Evolutionary conservation across 441 rosid species (phyloP).

Genomic region (Bruguiera hainesii): DNA sequence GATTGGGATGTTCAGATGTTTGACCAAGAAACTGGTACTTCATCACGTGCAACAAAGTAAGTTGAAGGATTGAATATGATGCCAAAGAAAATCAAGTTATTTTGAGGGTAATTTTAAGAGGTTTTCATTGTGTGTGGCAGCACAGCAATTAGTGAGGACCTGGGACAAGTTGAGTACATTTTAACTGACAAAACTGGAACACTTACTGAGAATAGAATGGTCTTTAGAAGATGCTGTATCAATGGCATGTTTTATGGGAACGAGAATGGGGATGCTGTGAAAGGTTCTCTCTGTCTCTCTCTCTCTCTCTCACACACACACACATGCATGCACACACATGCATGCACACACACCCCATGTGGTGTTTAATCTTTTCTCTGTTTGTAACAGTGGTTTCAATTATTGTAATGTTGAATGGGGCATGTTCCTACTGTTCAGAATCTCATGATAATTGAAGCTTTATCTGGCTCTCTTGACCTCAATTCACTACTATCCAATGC

Average conservation of each 20-base stretch:
- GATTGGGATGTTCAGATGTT: conserved; percentile 98
- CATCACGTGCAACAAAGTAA: conserved; percentile 95
- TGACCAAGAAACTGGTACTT: conserved; percentile 77
- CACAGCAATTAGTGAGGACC: conserved; percentile 99
- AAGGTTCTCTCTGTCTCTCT: conserved; percentile 48
- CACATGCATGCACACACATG: not conserved
- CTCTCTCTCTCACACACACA: not conserved
- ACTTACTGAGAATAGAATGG: conserved; percentile 95
- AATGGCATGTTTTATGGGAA: conserved; percentile 81
- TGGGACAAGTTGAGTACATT: conserved; percentile 99
- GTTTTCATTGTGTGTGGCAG: conserved; percentile 66
- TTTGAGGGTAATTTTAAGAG: conserved; percentile 25
- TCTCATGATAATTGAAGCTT: too few relatives aligned
- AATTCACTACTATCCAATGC: too few relatives aligned
- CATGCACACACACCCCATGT: not conserved
- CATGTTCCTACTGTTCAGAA: too few relatives aligned
- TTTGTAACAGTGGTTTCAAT: too few relatives aligned
- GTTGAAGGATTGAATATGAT: conserved; percentile 27
- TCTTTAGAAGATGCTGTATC: conserved; percentile 94
- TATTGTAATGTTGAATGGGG: not conserved
- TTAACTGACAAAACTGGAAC: conserved; percentile 99
- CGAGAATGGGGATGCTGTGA: conserved; percentile 89
- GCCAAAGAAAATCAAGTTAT: conserved; percentile 7
- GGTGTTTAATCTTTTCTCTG: not conserved
- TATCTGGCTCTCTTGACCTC: too few relatives aligned